Evolutionary conservation across 345 rosid species (phyloP), one percentile per base, ranked within the genome.

Genomic region (Arabis alpina): DNA sequence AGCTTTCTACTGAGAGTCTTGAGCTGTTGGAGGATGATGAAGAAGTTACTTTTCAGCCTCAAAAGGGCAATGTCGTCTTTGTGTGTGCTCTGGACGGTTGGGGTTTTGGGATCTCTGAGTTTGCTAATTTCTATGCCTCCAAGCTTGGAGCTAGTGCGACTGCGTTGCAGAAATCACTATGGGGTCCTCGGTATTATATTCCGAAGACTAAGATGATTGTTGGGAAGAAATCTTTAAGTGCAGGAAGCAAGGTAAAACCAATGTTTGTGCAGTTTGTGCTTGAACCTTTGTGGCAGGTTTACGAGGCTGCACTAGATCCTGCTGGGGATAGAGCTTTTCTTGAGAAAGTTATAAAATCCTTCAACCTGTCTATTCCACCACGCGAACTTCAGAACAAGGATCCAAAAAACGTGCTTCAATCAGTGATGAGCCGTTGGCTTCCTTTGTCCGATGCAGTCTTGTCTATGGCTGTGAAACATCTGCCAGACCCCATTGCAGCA

Each of bases 231-330:
- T 85, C 79, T 43, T 48, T 83, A 27, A 80, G 68, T 69, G 86
- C 75, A 5, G 84, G 80, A 30, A 84, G 83, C 68, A 91, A 84
- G 74, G 87, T 83, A n/a, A 76, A 81, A 30, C 98, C 98, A 30
- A 89, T 91, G 97, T 93, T 91, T 81, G 98, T 93, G 55, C 93
- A 91, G 78, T 89, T 86, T 81, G 96, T 93, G 75, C 97, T 93
- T 66, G 96, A 93, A 66, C 98, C 90, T 13, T 79, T 93, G 55
- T 91, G 98, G 98, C 82, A 88, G 82, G 88, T 93, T 67, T 91
- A 91, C 74, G 81, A 85, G 48, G 87, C 90, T 58, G 91, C 91
- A 53, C 66, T 87, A 45, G 87, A 87, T 64, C 89, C 92, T 0
- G 85, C 78, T 50, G 90, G 97, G 25, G 84, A 82, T 74, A 86